Evolutionary conservation across 768 basidiomycete species (phyloP), one percentile per base, ranked within the genome.

Genomic region (Pisolithus tinctorius): DNA sequence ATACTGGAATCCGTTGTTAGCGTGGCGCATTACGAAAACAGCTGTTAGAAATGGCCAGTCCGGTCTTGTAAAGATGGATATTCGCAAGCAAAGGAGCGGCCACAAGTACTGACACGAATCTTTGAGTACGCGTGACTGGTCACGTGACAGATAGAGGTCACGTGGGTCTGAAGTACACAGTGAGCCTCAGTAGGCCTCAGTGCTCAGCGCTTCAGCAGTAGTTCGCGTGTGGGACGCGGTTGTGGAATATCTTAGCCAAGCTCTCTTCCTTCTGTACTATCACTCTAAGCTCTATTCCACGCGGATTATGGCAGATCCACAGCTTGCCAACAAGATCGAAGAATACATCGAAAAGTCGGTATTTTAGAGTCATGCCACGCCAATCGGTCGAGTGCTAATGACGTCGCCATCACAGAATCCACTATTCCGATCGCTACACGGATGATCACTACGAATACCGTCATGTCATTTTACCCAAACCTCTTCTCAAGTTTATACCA

Each of bases 381-480:
- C 17, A 50, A 34, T 34, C 34, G 51, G 52, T 50, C 58, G 55
- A 51, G 46, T 34, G 20, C 49, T 42, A 49, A 27, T 49, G 47
- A 26, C 31, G 25, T 49, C 48, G 40, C 26, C 42, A 34, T 48
- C 39, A 20, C 58, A 92, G 89, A 66, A 93, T 93, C 60, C 85
- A 90, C 63, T 93, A 93, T 64, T 93, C 90, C 54, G 88, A 92
- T 69, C 84, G 89, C 55, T 93, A 97, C 68, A 81, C 88, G 7
- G 94, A 98, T 69, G 91, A 95, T 68, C 71, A 80, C 57, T 96
- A 80, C 69, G 94, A 98, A 75, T 98, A 97, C 66, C 88, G 92
- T 51, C 95, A 98, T 69, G 95, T 99, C 58, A 96, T 96, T 59
- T 74, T 99, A 17, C 95, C 95, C 6, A 96, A 96, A 66, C 88